These are phyloP conservation scores for Gloeostereum incarnatum DNA, from an alignment of 768 basidiomycete species.

Conservation along the genomic window DNA sequence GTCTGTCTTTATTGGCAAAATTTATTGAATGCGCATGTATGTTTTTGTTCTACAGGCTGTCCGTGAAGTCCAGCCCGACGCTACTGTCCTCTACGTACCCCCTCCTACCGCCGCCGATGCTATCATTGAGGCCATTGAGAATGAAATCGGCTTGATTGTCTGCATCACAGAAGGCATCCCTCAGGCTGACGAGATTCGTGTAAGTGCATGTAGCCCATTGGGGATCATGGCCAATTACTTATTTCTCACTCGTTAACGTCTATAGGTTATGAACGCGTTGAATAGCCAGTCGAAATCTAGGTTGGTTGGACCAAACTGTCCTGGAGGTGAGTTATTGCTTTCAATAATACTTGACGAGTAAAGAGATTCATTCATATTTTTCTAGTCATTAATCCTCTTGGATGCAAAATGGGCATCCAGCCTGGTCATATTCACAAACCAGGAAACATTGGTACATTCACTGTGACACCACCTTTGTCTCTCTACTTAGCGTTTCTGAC, in stretches of 20 bases:
- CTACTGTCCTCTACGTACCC: slow-evolving; percentile 94
- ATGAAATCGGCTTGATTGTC: slow-evolving; percentile 95
- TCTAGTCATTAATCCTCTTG: slow-evolving; percentile 84
- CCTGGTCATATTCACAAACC: slow-evolving; percentile 97
- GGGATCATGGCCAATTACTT: too few species aligned
- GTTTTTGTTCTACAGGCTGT: slow-evolving; percentile 55
- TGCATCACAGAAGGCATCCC: slow-evolving; percentile 99
- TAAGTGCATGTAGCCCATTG: slow-evolving; percentile 21
- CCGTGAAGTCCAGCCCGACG: slow-evolving; percentile 78
- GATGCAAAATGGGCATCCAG: slow-evolving; percentile 99
- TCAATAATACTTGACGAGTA: background rate
- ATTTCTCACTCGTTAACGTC: slow-evolving; percentile 3
- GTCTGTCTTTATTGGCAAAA: background rate
- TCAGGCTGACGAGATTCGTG: slow-evolving; percentile 91
- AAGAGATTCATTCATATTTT: background rate
- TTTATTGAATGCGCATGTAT: too few species aligned
- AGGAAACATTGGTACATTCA: slow-evolving; percentile 75
- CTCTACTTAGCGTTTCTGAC: background rate
- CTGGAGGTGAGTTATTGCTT: slow-evolving; percentile 44
- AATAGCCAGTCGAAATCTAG: slow-evolving; percentile 91
- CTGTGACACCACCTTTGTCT: background rate
- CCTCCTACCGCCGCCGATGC: slow-evolving; percentile 95
- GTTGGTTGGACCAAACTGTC: slow-evolving; percentile 97
- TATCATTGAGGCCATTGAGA: slow-evolving; percentile 97
- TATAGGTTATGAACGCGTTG: slow-evolving; percentile 85